Base-by-base conservation (phyloP, 345 rosid species). In the Euphorbia pulcherrima region DNA sequence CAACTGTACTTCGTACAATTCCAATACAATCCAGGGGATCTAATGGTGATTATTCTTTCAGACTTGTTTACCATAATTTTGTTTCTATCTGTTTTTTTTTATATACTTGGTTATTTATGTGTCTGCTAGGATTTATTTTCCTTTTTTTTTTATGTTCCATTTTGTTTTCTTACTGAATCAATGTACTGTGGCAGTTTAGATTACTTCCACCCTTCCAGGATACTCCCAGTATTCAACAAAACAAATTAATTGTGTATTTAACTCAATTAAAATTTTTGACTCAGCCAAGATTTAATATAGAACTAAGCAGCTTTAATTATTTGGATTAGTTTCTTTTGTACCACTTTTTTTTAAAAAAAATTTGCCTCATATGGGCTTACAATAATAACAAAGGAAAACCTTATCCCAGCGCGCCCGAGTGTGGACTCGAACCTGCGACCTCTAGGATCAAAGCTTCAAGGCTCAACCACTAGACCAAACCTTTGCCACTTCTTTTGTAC, bases 21-120 rank as follows among this genome's bases (percentile, higher is more conserved):
- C 78, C 67, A 12, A 58, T 78, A 56, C 82, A 71, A 54, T 82
- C 86, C 3, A 29, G 76, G 14, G 68, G 77, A 74, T 29, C 70
- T 1, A 74, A 77, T 74, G 87, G 90, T 86, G 37, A 53, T 72
- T 63, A 24, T 33, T 12, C 3, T 72, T 64, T 48, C 20, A 30
- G 0, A 21, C 20, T 63, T 57, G 37, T 57, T 27, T 20, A 50
- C 55, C 55, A n/a, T 50, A 27, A 26, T 24, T 10, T 59, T 47
- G 53, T 39, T 20, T 40, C 47, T 61, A 64, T 62, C 37, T 5
- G 1, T 48, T 60, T 50, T 64, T 39, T 55, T 50, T 18, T n/a
- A 40, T 65, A 18, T 14, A 44, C 50, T 11, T 44, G 50, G 50
- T 44, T 44, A 44, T 44, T 12, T 44, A 11, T 12, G 50, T 44